Evolutionary conservation across 805 yeast genomes (phyloP).

Genomic region (Zygotorulaspora sp.): DNA sequence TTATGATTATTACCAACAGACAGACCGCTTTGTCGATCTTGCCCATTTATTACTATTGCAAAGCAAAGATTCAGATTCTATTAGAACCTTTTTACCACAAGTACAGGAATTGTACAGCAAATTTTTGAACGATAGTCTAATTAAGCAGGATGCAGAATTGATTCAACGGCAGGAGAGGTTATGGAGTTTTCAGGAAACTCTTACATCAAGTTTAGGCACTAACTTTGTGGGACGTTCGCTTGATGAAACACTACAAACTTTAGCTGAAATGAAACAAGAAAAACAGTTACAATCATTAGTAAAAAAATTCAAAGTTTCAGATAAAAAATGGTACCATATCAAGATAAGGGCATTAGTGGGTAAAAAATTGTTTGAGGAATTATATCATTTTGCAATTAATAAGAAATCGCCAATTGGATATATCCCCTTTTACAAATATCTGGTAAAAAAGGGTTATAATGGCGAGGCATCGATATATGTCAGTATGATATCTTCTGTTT

Average conservation of each 20-base stretch:
- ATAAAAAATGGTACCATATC: conserved; percentile 51
- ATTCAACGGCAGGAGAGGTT: conserved; percentile 45
- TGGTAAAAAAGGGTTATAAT: conserved; percentile 49
- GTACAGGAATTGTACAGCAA: conserved; percentile 30
- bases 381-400: conserved; percentile 48
- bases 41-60: conserved; percentile 40
- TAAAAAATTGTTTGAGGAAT: conserved; percentile 49
- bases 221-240: conserved; percentile 43
- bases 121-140: conserved; percentile 14
- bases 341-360: conserved; percentile 47
- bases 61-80: conserved; percentile 33
- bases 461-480: conserved; percentile 60
- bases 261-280: conserved; percentile 47
- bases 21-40: conserved; percentile 50
- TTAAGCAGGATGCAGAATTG: conserved; percentile 19
- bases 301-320: conserved; percentile 53
- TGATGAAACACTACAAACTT: conserved; percentile 43
- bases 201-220: conserved; percentile 40
- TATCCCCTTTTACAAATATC: conserved; percentile 54
- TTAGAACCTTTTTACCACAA: conserved; percentile 35
- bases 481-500: conserved; percentile 43
- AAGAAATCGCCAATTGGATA: conserved; percentile 70
- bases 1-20: conserved; percentile 58
- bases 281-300: conserved; percentile 45
- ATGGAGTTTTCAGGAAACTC: conserved; percentile 41